Evolutionary conservation across 2,329 filamentous ascomycete genomes (phyloP).

Genomic region (Scedosporium minutisporum): DNA sequence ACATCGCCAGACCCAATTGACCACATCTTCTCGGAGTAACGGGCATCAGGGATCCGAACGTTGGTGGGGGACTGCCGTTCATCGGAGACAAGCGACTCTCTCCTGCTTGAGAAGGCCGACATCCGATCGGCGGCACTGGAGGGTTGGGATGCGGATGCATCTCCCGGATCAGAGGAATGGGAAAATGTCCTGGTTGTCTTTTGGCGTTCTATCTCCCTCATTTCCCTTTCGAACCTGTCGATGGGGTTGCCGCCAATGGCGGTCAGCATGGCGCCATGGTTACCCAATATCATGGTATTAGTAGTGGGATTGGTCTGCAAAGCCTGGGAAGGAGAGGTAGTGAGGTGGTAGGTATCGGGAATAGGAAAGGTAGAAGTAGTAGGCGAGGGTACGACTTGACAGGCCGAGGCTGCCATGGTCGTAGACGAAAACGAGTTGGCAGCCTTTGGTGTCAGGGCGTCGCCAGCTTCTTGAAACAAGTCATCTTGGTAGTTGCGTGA

Average conservation of each 20-base stretch:
- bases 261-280: not conserved
- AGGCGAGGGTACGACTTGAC: not conserved
- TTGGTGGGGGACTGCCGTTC: constrained; percentile 1
- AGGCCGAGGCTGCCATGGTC: constrained; percentile 2
- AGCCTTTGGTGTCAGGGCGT: constrained; percentile 4
- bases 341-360: constrained; percentile 2
- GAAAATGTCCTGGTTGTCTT: not conserved
- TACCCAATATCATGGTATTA: not conserved
- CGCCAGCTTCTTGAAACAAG: not conserved
- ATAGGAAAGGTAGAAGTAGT: not conserved
- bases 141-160: not conserved
- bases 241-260: not conserved
- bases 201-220: constrained; percentile 1
- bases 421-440: constrained; percentile 6
- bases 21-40: constrained; percentile 46
- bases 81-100: not conserved
- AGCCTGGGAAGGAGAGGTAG: not conserved
- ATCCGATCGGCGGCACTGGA: constrained; percentile 12
- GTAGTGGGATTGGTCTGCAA: not conserved
- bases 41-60: constrained; percentile 9
- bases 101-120: constrained; percentile 7
- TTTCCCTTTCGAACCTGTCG: constrained; percentile 4
- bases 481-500: not conserved
- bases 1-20: constrained; percentile 47
- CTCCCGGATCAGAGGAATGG: not conserved